Evolutionary conservation across 805 yeast species (phyloP).

Genomic region (Metschnikowia cerradonensis): DNA sequence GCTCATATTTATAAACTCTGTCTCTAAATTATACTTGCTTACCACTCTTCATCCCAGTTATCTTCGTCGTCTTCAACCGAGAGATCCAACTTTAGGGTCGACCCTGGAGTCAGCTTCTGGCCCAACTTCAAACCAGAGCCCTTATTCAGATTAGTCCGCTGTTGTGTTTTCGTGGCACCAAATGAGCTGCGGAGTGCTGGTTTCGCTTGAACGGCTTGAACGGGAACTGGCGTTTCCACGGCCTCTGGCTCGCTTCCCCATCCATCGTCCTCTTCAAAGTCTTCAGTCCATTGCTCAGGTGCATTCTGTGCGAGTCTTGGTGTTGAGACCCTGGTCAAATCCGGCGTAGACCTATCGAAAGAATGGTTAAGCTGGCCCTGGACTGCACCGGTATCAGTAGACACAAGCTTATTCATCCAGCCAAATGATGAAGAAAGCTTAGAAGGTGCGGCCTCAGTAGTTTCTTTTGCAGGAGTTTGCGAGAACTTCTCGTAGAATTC

Average conservation of each 20-base stretch:
- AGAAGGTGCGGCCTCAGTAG: constrained; percentile 4
- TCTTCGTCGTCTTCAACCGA: constrained; percentile 25
- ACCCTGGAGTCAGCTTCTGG: constrained; percentile 17
- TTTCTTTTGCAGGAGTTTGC: constrained; percentile 8
- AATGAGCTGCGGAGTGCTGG: background rate
- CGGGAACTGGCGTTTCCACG: background rate
- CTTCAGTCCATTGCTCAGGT: constrained; percentile 14
- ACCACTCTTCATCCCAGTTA: constrained; percentile 29
- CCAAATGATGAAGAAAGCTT: constrained; percentile 25
- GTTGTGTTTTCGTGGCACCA: background rate
- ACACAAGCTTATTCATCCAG: constrained; percentile 37
- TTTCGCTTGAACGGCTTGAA: background rate
- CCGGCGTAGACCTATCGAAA: constrained; percentile 36
- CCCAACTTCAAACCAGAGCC: constrained; percentile 22
- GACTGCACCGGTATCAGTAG: constrained; percentile 21
- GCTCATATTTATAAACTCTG: background rate
- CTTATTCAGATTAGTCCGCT: background rate
- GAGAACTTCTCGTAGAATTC: constrained; percentile 32
- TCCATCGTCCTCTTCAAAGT: constrained; percentile 15
- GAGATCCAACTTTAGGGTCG: constrained; percentile 25
- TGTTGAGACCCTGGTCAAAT: constrained; percentile 26
- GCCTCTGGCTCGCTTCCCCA: constrained; percentile 11
- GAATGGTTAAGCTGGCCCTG: constrained; percentile 36
- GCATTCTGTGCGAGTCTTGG: constrained; percentile 18
- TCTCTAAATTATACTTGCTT: background rate